These are phyloP conservation scores for Trichoderma endophyticum DNA, from an alignment of 2,329 filamentous ascomycete species.

Conservation along the genomic window DNA sequence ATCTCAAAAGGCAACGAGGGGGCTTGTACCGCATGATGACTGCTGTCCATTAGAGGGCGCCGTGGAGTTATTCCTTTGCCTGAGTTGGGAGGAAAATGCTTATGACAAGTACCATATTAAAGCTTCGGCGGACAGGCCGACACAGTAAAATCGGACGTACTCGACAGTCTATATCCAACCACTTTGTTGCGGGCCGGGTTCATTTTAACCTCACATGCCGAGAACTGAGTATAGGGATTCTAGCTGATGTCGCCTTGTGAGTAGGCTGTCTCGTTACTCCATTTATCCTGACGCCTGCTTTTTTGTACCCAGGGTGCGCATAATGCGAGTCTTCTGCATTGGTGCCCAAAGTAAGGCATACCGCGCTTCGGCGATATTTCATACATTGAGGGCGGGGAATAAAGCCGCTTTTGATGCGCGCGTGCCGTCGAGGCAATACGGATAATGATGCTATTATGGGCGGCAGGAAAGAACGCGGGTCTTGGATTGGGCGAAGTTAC, in stretches of 20 bases:
- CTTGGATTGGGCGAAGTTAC: neutral
- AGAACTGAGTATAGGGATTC: neutral
- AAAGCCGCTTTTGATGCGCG: neutral
- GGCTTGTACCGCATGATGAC: neutral
- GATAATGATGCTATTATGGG: neutral
- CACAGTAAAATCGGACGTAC: neutral
- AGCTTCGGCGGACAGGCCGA: neutral
- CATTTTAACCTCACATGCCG: neutral
- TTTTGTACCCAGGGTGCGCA: neutral
- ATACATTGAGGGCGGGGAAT: neutral
- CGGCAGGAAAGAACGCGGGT: neutral
- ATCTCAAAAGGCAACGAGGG: neutral
- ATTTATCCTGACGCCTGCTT: too few species aligned
- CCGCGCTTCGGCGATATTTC: neutral
- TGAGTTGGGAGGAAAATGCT: neutral
- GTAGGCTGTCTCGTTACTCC: neutral
- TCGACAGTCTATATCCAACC: neutral
- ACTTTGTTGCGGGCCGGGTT: neutral
- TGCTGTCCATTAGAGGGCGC: neutral
- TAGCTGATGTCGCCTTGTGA: too few species aligned
- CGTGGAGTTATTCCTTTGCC: neutral
- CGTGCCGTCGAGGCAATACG: neutral
- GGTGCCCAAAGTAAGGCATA: neutral
- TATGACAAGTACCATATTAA: neutral
- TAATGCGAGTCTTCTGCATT: neutral